phyloP scores from a whole-genome alignment of 441 rosid species.

The Viola pubescens region DNA sequence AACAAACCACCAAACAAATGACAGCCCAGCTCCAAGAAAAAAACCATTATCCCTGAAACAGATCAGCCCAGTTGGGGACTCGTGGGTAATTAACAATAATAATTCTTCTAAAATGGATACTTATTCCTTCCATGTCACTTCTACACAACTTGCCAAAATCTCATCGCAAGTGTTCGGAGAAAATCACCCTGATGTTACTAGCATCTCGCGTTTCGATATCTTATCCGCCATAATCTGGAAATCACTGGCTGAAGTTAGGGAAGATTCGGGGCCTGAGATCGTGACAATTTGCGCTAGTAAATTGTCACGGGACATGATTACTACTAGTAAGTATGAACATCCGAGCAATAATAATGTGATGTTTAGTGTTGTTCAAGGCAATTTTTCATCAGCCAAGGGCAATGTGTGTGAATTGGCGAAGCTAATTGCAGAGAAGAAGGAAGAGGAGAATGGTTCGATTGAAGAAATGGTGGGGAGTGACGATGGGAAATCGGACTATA shows the following conservation, averaged over 20 bases:
- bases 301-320: not conserved
- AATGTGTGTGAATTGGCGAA: constrained; percentile 32
- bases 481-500: constrained; percentile 24
- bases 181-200: not conserved
- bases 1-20: not conserved
- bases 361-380: constrained; percentile 32
- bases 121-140: constrained; percentile 22
- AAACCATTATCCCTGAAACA: constrained; percentile 24
- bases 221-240: constrained; percentile 52
- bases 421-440: constrained; percentile 21
- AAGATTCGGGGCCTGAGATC: constrained; percentile 21
- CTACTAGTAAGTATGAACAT: not conserved
- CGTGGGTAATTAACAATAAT: constrained; percentile 31
- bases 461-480: constrained; percentile 24
- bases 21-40: constrained; percentile 1
- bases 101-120: constrained; percentile 28
- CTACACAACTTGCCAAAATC: constrained; percentile 26
- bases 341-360: constrained; percentile 29
- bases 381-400: constrained; percentile 20
- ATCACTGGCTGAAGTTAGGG: constrained; percentile 33
- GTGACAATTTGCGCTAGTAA: constrained; percentile 33
- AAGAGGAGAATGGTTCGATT: constrained; percentile 22
- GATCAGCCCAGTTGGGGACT: constrained; percentile 43
- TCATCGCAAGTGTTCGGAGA: constrained; percentile 6
- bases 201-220: constrained; percentile 22